phyloP scores from a whole-genome alignment of 108 stramenopile genomes.

The Seminavis robusta region DNA sequence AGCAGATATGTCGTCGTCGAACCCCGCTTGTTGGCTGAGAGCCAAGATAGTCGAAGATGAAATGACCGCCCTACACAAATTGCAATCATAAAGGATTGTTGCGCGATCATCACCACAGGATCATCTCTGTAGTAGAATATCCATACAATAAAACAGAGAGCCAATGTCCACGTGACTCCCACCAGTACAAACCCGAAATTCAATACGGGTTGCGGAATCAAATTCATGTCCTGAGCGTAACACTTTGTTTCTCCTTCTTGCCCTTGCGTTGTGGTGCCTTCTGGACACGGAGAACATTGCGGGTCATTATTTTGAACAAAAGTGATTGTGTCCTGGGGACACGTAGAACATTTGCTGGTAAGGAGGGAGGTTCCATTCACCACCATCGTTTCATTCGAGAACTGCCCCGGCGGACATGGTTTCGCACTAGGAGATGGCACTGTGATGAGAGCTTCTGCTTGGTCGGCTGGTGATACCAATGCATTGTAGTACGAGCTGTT shows the following conservation, averaged over 20 bases:
- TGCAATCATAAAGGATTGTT: conserved; percentile 33
- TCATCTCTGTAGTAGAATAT: conserved; percentile 19
- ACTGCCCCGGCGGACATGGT: conserved; percentile 21
- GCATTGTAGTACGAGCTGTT: conserved; percentile 8
- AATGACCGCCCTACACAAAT: conserved; percentile 43
- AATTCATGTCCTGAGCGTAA: conserved; percentile 16
- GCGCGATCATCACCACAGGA: conserved; percentile 37
- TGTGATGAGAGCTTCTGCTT: conserved; percentile 33
- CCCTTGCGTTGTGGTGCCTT: conserved; percentile 11
- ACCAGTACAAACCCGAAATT: conserved; percentile 31
- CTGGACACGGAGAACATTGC: conserved; percentile 24
- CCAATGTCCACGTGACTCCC: conserved; percentile 28
- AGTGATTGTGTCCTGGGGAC: conserved; percentile 29
- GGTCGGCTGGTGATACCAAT: conserved; percentile 30
- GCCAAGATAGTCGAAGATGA: conserved; percentile 35
- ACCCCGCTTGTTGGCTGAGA: conserved; percentile 29
- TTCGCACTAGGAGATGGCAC: conserved; percentile 20
- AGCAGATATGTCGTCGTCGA: conserved; percentile 18
- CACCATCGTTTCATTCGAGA: conserved; percentile 9
- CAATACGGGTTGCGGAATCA: conserved; percentile 13
- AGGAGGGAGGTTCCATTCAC: conserved; percentile 15
- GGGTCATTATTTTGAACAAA: neutral
- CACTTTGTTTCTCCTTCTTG: conserved; percentile 21
- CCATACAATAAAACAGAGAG: conserved; percentile 33
- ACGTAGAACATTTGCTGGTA: conserved; percentile 16